A percentile compares a stretch with the other conserved stretches of the same genome.
Evolutionary conservation across 345 rosid genomes (phyloP).

Genomic region (Ailanthus altissimus): DNA sequence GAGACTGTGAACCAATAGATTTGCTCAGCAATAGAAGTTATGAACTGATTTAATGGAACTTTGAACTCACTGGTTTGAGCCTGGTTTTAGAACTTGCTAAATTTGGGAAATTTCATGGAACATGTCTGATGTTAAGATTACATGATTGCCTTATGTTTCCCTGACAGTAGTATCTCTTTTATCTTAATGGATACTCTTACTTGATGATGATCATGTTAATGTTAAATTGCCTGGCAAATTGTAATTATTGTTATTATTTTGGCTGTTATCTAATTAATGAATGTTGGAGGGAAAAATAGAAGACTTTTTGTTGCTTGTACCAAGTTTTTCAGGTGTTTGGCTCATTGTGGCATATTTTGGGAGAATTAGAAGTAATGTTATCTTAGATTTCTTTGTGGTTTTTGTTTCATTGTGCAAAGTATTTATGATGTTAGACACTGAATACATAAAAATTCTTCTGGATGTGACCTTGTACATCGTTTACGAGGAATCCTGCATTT

Average conservation of each 20-base stretch:
- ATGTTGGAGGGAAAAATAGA: neutral
- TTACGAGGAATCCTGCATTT: neutral
- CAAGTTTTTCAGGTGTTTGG: neutral
- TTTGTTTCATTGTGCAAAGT: neutral
- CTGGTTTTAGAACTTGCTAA: conserved; percentile 7
- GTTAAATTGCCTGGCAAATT: neutral
- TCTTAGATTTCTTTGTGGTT: neutral
- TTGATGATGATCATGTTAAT: neutral
- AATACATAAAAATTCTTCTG: neutral
- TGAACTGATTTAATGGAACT: conserved; percentile 7
- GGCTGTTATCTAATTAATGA: neutral
- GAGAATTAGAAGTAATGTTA: no score
- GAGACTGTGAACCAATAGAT: conserved; percentile 1
- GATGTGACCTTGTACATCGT: neutral
- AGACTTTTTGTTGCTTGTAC: neutral
- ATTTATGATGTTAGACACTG: conserved; percentile 1
- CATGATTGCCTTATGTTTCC: neutral
- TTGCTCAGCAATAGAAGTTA: conserved; percentile 11
- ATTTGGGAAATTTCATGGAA: conserved; percentile 8
- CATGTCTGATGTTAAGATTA: neutral
- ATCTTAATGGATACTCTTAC: conserved; percentile 3
- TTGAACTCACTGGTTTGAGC: neutral
- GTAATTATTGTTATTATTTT: neutral
- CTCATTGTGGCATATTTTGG: no score
- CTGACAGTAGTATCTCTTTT: neutral